Percentiles rank a stretch among this genome's conserved stretches.
Evolutionary conservation across 2,329 filamentous ascomycete species (phyloP).

Genomic region (Exutisphaerella laricina): DNA sequence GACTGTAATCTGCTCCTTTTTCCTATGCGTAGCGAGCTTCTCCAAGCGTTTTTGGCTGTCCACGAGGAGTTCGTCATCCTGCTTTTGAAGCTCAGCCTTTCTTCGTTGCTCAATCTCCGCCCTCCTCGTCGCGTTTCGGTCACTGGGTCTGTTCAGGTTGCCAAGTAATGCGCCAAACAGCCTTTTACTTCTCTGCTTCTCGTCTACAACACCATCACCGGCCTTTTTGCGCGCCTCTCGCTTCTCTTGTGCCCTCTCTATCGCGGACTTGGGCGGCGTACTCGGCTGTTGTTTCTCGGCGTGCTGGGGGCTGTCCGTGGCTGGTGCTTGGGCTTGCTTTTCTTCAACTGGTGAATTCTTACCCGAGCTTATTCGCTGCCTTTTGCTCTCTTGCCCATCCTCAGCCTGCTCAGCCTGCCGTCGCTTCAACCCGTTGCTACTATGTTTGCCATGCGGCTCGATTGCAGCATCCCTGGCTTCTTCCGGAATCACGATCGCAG

Average conservation of each 20-base stretch:
- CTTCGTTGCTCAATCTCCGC: constrained; percentile 76
- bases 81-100: constrained; percentile 60
- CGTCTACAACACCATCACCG: constrained; percentile 46
- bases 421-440: constrained; percentile 21
- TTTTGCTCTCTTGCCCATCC: constrained; percentile 26
- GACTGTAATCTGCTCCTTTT: constrained; percentile 65
- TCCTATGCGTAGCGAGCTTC: constrained; percentile 46
- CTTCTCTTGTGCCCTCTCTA: constrained; percentile 7
- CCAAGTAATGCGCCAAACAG: constrained; percentile 63
- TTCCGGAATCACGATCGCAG: constrained; percentile 13
- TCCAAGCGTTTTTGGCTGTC: constrained; percentile 60
- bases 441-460: constrained; percentile 13
- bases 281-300: constrained; percentile 4
- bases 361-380: constrained; percentile 28
- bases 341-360: constrained; percentile 22
- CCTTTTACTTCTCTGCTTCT: constrained; percentile 77
- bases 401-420: constrained; percentile 21
- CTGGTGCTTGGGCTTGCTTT: not conserved
- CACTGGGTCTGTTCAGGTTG: constrained; percentile 41
- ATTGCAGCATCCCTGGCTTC: constrained; percentile 10
- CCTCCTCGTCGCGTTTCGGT: constrained; percentile 65
- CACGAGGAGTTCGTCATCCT: constrained; percentile 65
- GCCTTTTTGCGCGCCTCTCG: constrained; percentile 18
- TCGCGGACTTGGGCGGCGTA: constrained; percentile 9
- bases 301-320: constrained; percentile 7